These are phyloP conservation scores for Colletotrichum agaves DNA, from an alignment of 2,329 filamentous ascomycete species.

Conservation along the genomic window DNA sequence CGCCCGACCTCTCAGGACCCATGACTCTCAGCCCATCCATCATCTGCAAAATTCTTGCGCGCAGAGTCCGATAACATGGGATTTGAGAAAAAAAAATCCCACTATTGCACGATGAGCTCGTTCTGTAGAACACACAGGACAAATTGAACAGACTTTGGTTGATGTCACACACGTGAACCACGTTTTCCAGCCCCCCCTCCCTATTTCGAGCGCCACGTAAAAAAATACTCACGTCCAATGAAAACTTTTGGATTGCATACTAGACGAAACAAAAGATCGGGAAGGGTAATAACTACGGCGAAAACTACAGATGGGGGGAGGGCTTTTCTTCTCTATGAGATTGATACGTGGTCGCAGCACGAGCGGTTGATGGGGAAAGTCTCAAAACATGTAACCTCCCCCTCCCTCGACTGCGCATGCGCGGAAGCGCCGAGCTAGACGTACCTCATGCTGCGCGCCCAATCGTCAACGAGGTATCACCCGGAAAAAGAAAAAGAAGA, in stretches of 20 bases:
- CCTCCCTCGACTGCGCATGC: background rate
- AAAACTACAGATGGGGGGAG: background rate
- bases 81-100: no score
- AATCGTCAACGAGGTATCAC: constrained; percentile 5
- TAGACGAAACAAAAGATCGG: constrained; percentile 9
- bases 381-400: background rate
- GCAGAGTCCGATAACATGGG: no score
- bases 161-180: background rate
- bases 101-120: no score
- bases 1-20: no score
- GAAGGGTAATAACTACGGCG: background rate
- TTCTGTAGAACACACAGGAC: no score
- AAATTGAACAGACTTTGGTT: background rate
- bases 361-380: background rate
- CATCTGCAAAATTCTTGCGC: no score
- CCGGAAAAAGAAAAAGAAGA: background rate
- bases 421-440: background rate
- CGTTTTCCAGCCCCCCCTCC: background rate
- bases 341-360: background rate
- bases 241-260: constrained; percentile 4
- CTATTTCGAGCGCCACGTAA: background rate
- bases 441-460: constrained; percentile 7
- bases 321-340: background rate
- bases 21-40: no score
- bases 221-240: constrained; percentile 9